phyloP scores from a whole-genome alignment of 768 basidiomycete genomes.

The Podaxis sp. region DNA sequence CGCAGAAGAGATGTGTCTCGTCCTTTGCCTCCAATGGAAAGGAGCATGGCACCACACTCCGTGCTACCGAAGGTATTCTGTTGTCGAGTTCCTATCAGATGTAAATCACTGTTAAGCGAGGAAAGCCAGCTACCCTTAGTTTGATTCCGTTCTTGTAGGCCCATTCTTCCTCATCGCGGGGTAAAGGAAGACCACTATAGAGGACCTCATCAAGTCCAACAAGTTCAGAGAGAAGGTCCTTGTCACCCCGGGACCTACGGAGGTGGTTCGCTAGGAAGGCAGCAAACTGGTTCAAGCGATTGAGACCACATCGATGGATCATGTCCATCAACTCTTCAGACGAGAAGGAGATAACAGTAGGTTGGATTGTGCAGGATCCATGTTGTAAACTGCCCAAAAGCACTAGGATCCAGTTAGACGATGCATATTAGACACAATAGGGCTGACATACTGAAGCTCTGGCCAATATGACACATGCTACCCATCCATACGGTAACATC shows the following conservation, averaged over 20 bases:
- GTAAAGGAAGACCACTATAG: conserved; percentile 61
- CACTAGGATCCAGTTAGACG: conserved; percentile 39
- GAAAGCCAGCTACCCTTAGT: conserved; percentile 43
- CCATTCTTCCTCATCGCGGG: conserved; percentile 67
- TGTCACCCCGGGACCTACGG: conserved; percentile 51
- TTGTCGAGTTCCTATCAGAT: not conserved
- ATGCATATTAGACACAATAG: conserved; percentile 15
- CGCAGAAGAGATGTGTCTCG: conserved; percentile 47
- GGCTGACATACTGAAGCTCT: conserved; percentile 61
- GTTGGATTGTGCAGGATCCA: conserved; percentile 69
- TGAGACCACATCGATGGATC: conserved; percentile 62
- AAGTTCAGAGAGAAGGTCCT: conserved; percentile 56
- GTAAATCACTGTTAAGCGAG: not conserved
- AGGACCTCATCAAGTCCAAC: conserved; percentile 56
- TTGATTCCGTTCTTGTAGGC: conserved; percentile 60
- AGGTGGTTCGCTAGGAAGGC: conserved; percentile 67
- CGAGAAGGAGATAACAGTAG: conserved; percentile 59
- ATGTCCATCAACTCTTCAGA: conserved; percentile 69
- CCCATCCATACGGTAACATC: conserved; percentile 79
- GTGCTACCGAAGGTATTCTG: conserved; percentile 81
- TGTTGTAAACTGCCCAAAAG: conserved; percentile 68
- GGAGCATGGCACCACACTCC: conserved; percentile 70
- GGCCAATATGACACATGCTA: conserved; percentile 80
- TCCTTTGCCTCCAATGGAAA: conserved; percentile 49
- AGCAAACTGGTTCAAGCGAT: conserved; percentile 72